Evolutionary conservation across 2,329 filamentous ascomycete species (phyloP), one percentile per base, ranked within the genome.

Genomic region (Purpureocillium lavendulum): DNA sequence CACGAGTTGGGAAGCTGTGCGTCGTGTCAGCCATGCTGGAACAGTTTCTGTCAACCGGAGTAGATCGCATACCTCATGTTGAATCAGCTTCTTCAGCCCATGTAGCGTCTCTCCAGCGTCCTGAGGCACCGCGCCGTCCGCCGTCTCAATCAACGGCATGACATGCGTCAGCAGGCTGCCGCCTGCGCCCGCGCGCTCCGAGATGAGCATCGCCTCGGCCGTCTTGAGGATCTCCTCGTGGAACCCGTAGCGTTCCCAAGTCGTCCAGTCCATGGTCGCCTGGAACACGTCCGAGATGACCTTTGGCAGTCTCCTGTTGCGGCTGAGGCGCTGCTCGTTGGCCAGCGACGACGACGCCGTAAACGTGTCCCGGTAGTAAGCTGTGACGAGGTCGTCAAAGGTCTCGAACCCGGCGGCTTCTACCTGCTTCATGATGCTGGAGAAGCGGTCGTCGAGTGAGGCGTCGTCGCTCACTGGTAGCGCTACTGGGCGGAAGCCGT

Each of bases 211-310:
- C 0, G 43, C 21, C 32, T 52, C 46, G 24, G 49, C 48, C 2
- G 48, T 49, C 28, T 49, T 50, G 14, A 56, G 41, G n/a, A 55
- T 46, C 34, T 56, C 52, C 4, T 55, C 51, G 7, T 52, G 45
- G 33, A 57, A 54, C 1, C 48, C 53, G 7, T 44, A 42, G 12
- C 52, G 45, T 40, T 52, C 49, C 55, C 48, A 53, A 3, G 38
- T 35, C n/a, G 46, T 51, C 53, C 47, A 54, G 26, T 34, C 37
- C 8, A 39, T 30, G 2, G 48, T 40, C 7, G 46, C 42, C 11
- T 40, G 45, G 16, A 48, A 49, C 2, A 55, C 45, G 2, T 50
- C 43, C 1, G 40, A 40, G 18, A 56, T 45, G 6, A 55, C 45
- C 30, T 45, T 44, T 7, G 54, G 50, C 8, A 57, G 45, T 1